Base-by-base conservation (phyloP, 2,329 filamentous ascomycete species). In the Chaetomiaceae sp. region DNA sequence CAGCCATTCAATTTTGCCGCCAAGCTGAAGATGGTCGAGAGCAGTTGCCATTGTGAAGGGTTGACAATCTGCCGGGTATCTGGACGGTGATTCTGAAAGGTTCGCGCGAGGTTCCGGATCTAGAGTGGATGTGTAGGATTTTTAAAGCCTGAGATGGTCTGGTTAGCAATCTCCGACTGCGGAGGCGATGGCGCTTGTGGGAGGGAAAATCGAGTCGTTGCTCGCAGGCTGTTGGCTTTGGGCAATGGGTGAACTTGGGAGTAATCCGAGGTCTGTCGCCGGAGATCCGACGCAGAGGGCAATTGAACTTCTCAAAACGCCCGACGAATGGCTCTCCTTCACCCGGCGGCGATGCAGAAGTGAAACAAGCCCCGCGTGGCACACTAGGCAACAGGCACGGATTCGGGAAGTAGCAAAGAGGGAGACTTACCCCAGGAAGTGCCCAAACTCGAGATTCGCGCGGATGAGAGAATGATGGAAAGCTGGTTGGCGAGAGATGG, bases 11-110 rank as follows among this genome's bases (percentile, higher is more conserved):
- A 86, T 81, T 72, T 80, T 80, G 68, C 81, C 80, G 71, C 88
- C 86, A 68, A 87, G 84, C 69, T 83, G 82, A 70, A 96, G 84
- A 75, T 96, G 90, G 72, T 95, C 89, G 70, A 94, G 81, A 71
- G 90, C 86, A 69, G 85, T 87, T 64, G 76, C 74, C 75, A 81
- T 80, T 67, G 67, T 70, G 69, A 69, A 27, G 45, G 34, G 43
- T 51, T 34, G 44, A 21, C 41, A n/a, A 29, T 21, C 20, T 38
- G 48, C 11, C 30, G 37, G 29, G 16, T 7, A 13, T 55, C 27
- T 46, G 46, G 13, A 18, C 29, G 30, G 43, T 48, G 48, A 18
- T 48, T 33, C 11, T 29, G 18, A 45, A 29, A 40, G 40, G 38
- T 29, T 46, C 16, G 49, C 42, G 51, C 20, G 46, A 51, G 29